Percentiles rank a stretch among this genome's conserved stretches.
Evolutionary conservation across 768 basidiomycete species (phyloP).

Genomic region (Amanita pseudoporphyria): DNA sequence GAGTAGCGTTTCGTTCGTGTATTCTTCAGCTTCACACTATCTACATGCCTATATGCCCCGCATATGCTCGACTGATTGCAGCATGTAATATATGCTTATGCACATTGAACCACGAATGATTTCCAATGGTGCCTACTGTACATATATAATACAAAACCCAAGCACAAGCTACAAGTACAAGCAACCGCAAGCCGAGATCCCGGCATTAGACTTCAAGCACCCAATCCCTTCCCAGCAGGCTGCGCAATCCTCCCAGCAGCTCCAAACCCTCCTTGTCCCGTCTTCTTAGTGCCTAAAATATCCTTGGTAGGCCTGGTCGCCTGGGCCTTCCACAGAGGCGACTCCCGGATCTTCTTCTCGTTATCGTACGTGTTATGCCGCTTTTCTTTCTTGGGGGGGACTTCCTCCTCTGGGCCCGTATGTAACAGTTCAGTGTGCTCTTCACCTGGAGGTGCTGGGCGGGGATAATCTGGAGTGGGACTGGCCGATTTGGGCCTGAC

Average conservation of each 20-base stretch:
- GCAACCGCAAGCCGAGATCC: background rate
- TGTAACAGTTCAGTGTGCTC: constrained; percentile 21
- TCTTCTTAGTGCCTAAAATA: constrained; percentile 19
- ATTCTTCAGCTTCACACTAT: constrained; percentile 15
- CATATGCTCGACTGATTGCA: no score
- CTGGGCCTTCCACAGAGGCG: constrained; percentile 36
- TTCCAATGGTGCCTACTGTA: no score
- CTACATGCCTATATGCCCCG: constrained; percentile 17
- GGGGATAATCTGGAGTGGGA: constrained; percentile 34
- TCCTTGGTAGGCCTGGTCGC: constrained; percentile 40
- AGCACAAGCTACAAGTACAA: background rate
- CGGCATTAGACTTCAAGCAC: constrained; percentile 9
- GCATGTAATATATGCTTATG: constrained; percentile 4
- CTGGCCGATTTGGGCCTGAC: background rate
- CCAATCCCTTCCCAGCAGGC: constrained; percentile 36
- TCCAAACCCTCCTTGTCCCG: constrained; percentile 20
- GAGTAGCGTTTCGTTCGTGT: constrained; percentile 16
- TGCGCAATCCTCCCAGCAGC: constrained; percentile 46
- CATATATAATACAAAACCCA: constrained; percentile 1
- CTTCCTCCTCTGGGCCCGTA: constrained; percentile 32
- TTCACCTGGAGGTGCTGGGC: constrained; percentile 34
- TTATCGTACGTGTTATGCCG: constrained; percentile 28
- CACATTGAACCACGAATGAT: no score
- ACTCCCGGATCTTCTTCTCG: constrained; percentile 38
- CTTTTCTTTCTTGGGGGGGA: constrained; percentile 38